Evolutionary conservation across 208 protist species (phyloP), one percentile per base, ranked within the genome.

Genomic region (Wallacemonas sp.): DNA sequence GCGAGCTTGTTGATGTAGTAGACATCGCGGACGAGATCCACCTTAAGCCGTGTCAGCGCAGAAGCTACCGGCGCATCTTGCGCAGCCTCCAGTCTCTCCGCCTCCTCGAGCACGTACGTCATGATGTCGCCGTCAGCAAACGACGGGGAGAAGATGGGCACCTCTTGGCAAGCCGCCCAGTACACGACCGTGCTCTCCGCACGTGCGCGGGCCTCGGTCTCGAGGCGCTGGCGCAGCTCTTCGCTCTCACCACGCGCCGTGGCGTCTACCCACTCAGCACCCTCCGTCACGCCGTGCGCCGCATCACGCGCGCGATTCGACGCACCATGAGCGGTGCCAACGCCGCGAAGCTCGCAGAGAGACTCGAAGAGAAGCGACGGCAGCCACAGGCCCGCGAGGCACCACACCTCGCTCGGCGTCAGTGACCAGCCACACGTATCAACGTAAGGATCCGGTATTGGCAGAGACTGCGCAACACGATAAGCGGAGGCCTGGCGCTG

Each of bases 1-100:
- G 98, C 97, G 29, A 93, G 61, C 63, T 91, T 91, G 72, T 99
- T 99, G 41, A 99, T 92, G 8, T 37, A 30, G 46, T 98, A 80
- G 58, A 99, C 98, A 82, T 99, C 98, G 32, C 73, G 55, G 3
- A 98, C 89, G 45, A 98, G 77, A 55, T 98, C 94, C 17, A 97
- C 19, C 45, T 77, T 57, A 1, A 93, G 54, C 33, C 39, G 22
- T 19, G 50, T 33, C 13, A 77, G 39, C 21, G 39, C 53, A 19
- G 17, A 13, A 8, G 22, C 26, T 33, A 41, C 19, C 21, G 50
- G 22, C 17, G 5, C 53, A 30, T 32, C 41, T 21, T 33, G 60
- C 57, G 27, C 53, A 17, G n/a, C 24, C 55, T 70, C 38, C 32
- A 85, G 64, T 12, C 29, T 17, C 27, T 65, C 54, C 32, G 26